These are phyloP conservation scores for Atalantia buxifolia DNA, from an alignment of 345 rosid genomes.

Conservation along the genomic window DNA sequence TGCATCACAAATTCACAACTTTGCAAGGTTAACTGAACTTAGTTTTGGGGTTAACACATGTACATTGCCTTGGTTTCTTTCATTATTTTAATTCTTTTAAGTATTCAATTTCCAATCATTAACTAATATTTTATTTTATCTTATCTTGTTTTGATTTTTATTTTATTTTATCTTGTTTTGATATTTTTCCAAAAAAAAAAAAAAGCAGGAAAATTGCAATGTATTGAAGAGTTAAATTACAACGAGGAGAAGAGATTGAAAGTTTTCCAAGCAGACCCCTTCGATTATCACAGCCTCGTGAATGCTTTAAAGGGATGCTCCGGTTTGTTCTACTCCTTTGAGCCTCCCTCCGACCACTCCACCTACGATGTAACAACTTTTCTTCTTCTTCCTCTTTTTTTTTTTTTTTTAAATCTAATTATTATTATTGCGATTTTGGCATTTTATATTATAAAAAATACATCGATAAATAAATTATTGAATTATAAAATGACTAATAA, in stretches of 20 bases:
- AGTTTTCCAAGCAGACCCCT: slow-evolving; percentile 48
- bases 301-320: slow-evolving; percentile 54
- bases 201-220: slow-evolving; percentile 22
- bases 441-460: no score
- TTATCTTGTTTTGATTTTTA: no score
- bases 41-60: no score
- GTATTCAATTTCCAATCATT: neutral
- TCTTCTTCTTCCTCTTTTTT: neutral
- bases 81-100: neutral
- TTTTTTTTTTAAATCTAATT: neutral
- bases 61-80: neutral
- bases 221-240: slow-evolving; percentile 5
- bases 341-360: slow-evolving; percentile 46
- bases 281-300: slow-evolving; percentile 55
- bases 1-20: no score
- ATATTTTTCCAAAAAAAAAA: no score
- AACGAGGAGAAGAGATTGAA: slow-evolving; percentile 39
- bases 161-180: neutral
- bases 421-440: neutral
- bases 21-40: no score
- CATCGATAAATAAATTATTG: no score
- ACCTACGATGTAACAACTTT: slow-evolving; percentile 41
- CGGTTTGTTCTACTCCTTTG: slow-evolving; percentile 56
- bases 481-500: neutral
- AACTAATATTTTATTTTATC: neutral